Percentiles rank a stretch among this genome's conserved stretches.
Evolutionary conservation across 768 basidiomycete genomes (phyloP).

Genomic region (Pleurotus tuber-regium): DNA sequence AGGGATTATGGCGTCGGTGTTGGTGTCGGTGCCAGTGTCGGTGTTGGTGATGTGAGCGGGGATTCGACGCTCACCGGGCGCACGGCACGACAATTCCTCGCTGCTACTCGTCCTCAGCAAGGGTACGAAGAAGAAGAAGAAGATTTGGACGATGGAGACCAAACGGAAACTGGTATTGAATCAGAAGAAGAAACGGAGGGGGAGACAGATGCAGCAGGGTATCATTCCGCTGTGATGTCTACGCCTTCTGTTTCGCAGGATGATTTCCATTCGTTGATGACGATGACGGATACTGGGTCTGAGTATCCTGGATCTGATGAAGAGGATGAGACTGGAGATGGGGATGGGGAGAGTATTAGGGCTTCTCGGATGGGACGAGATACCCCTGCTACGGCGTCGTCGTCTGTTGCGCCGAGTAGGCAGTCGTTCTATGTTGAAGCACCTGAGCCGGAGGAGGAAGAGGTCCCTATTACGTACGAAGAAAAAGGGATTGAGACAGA

Average conservation of each 20-base stretch:
- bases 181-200: slow-evolving; percentile 65
- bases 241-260: slow-evolving; percentile 64
- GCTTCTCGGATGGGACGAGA: slow-evolving; percentile 44
- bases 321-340: too few species aligned
- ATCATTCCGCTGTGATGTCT: slow-evolving; percentile 63
- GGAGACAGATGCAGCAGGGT: slow-evolving; percentile 79
- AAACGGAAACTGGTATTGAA: slow-evolving; percentile 67
- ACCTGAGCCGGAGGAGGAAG: slow-evolving; percentile 30
- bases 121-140: slow-evolving; percentile 19
- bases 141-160: slow-evolving; percentile 43
- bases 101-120: slow-evolving; percentile 16
- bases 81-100: slow-evolving; percentile 32
- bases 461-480: slow-evolving; percentile 46
- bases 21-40: too few species aligned
- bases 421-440: slow-evolving; percentile 21
- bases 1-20: too few species aligned
- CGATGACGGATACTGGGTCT: slow-evolving; percentile 61
- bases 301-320: slow-evolving; percentile 53
- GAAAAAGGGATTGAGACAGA: slow-evolving; percentile 22
- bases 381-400: slow-evolving; percentile 12
- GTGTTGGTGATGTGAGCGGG: slow-evolving; percentile 26
- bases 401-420: slow-evolving; percentile 28
- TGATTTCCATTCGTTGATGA: slow-evolving; percentile 77
- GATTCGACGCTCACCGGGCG: slow-evolving; percentile 38
- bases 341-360: slow-evolving; percentile 78